phyloP scores from a whole-genome alignment of 2,329 filamentous ascomycete species.

The Cercospora sp. region DNA sequence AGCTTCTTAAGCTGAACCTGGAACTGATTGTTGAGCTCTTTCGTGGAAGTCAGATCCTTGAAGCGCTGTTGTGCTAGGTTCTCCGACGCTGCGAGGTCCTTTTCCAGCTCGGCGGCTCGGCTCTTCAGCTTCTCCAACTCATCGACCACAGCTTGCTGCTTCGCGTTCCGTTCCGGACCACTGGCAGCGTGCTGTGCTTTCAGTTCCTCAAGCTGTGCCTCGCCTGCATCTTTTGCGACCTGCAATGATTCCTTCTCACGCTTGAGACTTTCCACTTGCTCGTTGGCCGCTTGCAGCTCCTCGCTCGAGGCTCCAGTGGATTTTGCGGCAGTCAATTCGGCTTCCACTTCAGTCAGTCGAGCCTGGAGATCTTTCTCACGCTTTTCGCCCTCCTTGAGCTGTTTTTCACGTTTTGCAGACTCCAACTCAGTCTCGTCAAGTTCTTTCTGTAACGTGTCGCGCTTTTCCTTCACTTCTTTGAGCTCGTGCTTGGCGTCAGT shows the following conservation, averaged over 20 bases:
- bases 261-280: constrained; percentile 47
- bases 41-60: constrained; percentile 80
- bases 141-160: constrained; percentile 57
- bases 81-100: constrained; percentile 81
- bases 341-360: constrained; percentile 54
- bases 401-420: constrained; percentile 24
- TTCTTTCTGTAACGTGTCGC: constrained; percentile 31
- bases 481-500: constrained; percentile 37
- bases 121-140: constrained; percentile 72
- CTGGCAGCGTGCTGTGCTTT: constrained; percentile 50
- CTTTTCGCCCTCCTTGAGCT: constrained; percentile 29
- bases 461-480: constrained; percentile 32
- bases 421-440: constrained; percentile 31
- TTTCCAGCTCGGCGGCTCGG: constrained; percentile 69
- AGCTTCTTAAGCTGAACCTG: constrained; percentile 82
- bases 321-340: constrained; percentile 58
- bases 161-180: constrained; percentile 52
- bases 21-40: constrained; percentile 76
- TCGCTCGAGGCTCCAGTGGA: constrained; percentile 50
- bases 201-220: constrained; percentile 67
- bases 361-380: constrained; percentile 20
- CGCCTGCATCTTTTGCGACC: constrained; percentile 64
- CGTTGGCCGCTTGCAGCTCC: constrained; percentile 53
- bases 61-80: constrained; percentile 83
- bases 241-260: constrained; percentile 61